phyloP scores from a whole-genome alignment of 2,329 filamentous ascomycete species.

The Colletotrichum sp. region DNA sequence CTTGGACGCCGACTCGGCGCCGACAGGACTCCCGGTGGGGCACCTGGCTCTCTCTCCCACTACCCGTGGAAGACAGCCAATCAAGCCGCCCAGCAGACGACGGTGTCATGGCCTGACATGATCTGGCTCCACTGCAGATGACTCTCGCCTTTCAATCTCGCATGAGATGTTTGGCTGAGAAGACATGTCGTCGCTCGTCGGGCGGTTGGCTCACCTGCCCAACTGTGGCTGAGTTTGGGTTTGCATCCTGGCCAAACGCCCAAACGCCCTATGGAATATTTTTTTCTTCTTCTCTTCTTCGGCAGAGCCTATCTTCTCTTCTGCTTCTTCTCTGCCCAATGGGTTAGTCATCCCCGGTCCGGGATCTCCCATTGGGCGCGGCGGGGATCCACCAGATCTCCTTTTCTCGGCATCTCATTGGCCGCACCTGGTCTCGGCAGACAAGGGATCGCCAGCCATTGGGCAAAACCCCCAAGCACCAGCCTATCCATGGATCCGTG shows the following conservation, averaged over 20 bases:
- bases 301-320: neutral
- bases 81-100: neutral
- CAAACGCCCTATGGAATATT: neutral
- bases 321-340: neutral
- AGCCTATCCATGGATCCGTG: neutral
- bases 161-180: neutral
- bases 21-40: neutral
- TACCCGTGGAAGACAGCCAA: neutral
- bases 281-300: neutral
- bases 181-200: neutral
- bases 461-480: neutral
- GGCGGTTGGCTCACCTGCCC: neutral
- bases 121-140: neutral
- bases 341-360: neutral
- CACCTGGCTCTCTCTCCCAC: neutral
- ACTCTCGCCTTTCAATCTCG: neutral
- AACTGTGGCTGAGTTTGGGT: neutral
- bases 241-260: neutral
- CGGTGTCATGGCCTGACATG: neutral
- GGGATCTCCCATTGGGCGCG: neutral
- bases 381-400: neutral
- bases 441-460: neutral
- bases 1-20: constrained; percentile 1
- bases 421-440: neutral
- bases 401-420: neutral